Evolutionary conservation across 1,284 basidiomycete species (phyloP), one percentile per base, ranked within the genome.

Genomic region (Trichosporon sp.): DNA sequence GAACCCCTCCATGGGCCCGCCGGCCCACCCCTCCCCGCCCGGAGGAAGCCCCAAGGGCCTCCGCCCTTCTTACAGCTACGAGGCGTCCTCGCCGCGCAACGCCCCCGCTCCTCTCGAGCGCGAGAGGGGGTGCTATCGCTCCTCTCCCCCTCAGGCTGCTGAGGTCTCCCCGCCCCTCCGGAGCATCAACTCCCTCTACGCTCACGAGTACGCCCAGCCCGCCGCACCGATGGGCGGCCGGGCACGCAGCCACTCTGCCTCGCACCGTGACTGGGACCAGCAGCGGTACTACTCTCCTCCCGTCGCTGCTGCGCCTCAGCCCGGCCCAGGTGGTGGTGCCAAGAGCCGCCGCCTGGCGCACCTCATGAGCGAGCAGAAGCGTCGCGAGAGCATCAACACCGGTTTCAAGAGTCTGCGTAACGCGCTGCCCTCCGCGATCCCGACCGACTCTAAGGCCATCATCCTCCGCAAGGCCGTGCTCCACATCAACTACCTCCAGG

Each of bases 351-450:
- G 82, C 4, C 56, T 83, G 8, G 82, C 82, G 1, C 82, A 83
- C 72, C 71, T 83, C 19, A 80, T 81, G 79, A 78, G 76, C 4
- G 82, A 83, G 73, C 82, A 83, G 70, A 83, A 83, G 68, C 73
- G 82, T 16, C 71, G 82, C 77, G 82, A 83, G 82, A 81, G 70
- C 0, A 83, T 83, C 69, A 83, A 83, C 70, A 75, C 78, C 1
- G 82, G 82, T 0, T 83, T 83, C 73, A 72, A 76, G 66, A 68
- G 76, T 6, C 76, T 83, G 1, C 78, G 82, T 0, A 54, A 71
- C 7, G 77, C 76, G 4, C 71, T 82, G 4, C 81, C 82, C 1
- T 71, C 72, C 5, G 71, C 79, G 12, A 70, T 80, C 4, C 72
- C 79, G 0, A 80, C 79, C 43, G 82, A 83, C 70, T 80, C 79